Evolutionary conservation across 1,139 yeast genomes (phyloP).

Genomic region (Meyerozyma smithsonii): DNA sequence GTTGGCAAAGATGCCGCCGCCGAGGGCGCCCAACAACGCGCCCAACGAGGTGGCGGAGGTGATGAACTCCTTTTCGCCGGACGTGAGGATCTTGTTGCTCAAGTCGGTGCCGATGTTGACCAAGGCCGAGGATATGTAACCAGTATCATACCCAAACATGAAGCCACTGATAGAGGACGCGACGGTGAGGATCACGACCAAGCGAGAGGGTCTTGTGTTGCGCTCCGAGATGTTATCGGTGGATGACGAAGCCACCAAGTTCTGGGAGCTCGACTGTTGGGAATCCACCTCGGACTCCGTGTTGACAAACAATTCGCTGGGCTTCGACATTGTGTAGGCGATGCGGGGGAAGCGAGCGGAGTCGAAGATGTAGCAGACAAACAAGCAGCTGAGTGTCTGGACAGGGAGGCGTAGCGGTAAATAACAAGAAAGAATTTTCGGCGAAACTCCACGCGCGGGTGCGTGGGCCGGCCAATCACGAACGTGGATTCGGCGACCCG

Average conservation of each 20-base stretch:
- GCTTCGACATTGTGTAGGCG: constrained; percentile 2
- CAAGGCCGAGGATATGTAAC: constrained; percentile 88
- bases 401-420: too few relatives aligned
- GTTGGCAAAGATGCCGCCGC: constrained; percentile 81
- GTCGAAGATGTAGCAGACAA: too few relatives aligned
- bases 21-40: constrained; percentile 71
- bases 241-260: neutral
- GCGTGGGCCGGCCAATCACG: neutral
- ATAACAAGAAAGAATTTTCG: neutral
- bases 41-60: constrained; percentile 96
- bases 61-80: constrained; percentile 80
- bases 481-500: neutral
- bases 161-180: constrained; percentile 90
- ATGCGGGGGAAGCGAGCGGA: neutral
- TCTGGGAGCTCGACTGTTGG: constrained; percentile 1
- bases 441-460: neutral
- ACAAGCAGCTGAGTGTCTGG: too few relatives aligned
- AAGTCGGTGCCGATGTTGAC: constrained; percentile 80
- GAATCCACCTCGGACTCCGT: constrained; percentile 1
- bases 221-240: constrained; percentile 9
- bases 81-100: constrained; percentile 42
- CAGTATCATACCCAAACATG: constrained; percentile 96
- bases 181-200: constrained; percentile 66
- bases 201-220: constrained; percentile 48
- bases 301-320: neutral